Percentiles rank a stretch among this genome's conserved stretches.
Conservation (phyloP, 1,139 yeast species). For the Zygosaccharomyces sapae region DNA sequence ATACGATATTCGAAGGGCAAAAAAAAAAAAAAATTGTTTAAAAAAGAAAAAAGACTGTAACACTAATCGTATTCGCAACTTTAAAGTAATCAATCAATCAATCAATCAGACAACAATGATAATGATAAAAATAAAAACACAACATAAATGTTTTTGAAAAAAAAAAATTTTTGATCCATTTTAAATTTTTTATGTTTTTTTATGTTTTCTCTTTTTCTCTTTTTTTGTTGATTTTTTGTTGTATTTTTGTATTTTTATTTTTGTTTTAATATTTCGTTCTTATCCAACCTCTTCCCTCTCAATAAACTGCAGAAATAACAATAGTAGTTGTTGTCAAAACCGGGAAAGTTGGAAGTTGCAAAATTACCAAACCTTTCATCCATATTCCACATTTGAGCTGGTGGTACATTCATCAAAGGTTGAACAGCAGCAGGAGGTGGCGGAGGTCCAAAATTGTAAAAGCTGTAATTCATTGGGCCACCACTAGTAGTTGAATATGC, state of each 20-base stretch:
- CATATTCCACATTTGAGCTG: constrained; percentile 18
- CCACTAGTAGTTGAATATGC: constrained; percentile 8
- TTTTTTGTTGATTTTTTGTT: not conserved
- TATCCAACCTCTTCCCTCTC: not conserved
- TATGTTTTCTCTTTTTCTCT: not conserved
- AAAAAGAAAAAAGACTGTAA: not conserved
- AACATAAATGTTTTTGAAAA: constrained; percentile 1
- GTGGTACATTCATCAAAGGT: constrained; percentile 10
- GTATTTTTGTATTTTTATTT: not conserved
- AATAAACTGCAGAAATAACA: constrained; percentile 15
- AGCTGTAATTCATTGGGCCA: constrained; percentile 11
- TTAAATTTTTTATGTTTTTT: constrained; percentile 2
- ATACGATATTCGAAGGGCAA: constrained; percentile 3
- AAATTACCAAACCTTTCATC: constrained; percentile 13
- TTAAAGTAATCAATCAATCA: not conserved
- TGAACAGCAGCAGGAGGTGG: constrained; percentile 9
- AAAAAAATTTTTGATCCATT: not conserved
- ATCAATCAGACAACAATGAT: constrained; percentile 1
- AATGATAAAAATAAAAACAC: not conserved
- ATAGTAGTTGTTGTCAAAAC: constrained; percentile 13
- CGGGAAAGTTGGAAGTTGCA: constrained; percentile 11
- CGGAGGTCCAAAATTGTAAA: constrained; percentile 17
- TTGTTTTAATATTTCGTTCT: constrained; percentile 6
- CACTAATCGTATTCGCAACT: constrained; percentile 1
- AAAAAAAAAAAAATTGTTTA: constrained; percentile 1